phyloP scores from a whole-genome alignment of 164 flowering plant genomes.

The Tetrastigma voinierianum region DNA sequence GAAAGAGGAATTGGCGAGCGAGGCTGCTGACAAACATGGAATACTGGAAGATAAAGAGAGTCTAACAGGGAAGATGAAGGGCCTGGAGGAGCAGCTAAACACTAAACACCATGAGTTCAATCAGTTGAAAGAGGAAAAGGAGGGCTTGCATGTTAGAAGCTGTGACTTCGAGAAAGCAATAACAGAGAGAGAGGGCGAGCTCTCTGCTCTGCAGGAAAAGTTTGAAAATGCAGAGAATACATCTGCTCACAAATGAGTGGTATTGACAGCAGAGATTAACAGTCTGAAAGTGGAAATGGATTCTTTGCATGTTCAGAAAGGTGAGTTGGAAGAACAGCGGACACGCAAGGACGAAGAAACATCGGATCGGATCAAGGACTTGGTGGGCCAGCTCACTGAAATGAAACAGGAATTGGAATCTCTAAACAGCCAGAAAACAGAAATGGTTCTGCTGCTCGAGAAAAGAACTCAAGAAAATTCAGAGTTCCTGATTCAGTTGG shows the following conservation, averaged over 20 bases:
- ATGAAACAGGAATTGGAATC: constrained; percentile 22
- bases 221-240: constrained; percentile 6
- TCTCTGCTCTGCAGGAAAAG: constrained; percentile 17
- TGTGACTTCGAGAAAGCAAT: constrained; percentile 31
- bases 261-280: constrained; percentile 7
- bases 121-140: constrained; percentile 31
- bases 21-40: constrained; percentile 30
- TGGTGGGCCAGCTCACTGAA: constrained; percentile 8
- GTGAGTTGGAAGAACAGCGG: constrained; percentile 12
- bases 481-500: constrained; percentile 19
- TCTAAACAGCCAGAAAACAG: constrained; percentile 15
- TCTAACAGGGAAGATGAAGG: constrained; percentile 17
- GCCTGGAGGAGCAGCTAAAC: constrained; percentile 25
- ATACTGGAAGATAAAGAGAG: constrained; percentile 36
- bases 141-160: constrained; percentile 15
- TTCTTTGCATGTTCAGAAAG: constrained; percentile 8
- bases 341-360: not conserved
- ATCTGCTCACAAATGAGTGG: constrained; percentile 12
- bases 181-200: constrained; percentile 21
- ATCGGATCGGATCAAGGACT: constrained; percentile 5
- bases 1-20: constrained; percentile 43
- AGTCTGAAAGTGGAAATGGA: constrained; percentile 13
- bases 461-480: constrained; percentile 20
- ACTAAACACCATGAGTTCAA: constrained; percentile 15
- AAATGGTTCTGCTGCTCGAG: constrained; percentile 19